These are phyloP conservation scores for Scheffersomyces cryptocercus DNA, from an alignment of 1,139 yeast genomes.

Conservation along the genomic window DNA sequence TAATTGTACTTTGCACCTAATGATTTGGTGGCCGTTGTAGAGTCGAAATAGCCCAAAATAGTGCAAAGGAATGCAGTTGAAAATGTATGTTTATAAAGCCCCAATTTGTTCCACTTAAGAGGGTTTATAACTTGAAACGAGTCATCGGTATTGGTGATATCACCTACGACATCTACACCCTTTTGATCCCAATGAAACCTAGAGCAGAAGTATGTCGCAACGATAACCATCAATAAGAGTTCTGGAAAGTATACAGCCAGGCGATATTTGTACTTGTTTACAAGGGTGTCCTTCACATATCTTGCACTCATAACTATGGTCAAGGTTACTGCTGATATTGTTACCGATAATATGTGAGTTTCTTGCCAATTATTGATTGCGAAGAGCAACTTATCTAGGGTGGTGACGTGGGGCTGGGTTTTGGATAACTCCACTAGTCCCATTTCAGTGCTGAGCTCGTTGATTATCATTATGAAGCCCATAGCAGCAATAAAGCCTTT, in stretches of 20 bases:
- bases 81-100: constrained; percentile 24
- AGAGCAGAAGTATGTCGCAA: constrained; percentile 28
- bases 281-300: constrained; percentile 17
- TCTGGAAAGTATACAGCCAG: constrained; percentile 33
- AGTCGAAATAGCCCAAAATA: constrained; percentile 35
- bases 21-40: constrained; percentile 35
- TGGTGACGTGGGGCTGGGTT: constrained; percentile 24
- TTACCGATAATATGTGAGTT: constrained; percentile 22
- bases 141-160: constrained; percentile 13
- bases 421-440: constrained; percentile 22
- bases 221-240: constrained; percentile 30
- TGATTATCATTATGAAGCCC: constrained; percentile 36
- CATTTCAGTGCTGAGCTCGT: constrained; percentile 30
- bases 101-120: constrained; percentile 16
- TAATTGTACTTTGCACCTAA: constrained; percentile 33
- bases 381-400: constrained; percentile 24
- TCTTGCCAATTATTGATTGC: constrained; percentile 13
- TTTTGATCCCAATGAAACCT: constrained; percentile 21
- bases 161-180: constrained; percentile 35
- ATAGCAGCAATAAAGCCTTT: constrained; percentile 39
- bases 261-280: constrained; percentile 16
- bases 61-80: constrained; percentile 33
- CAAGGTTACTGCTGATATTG: constrained; percentile 23
- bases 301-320: constrained; percentile 22
- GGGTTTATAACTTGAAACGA: constrained; percentile 23